Conservation (phyloP, 139 green algal species). For the Chlorella sorokiniana region DNA sequence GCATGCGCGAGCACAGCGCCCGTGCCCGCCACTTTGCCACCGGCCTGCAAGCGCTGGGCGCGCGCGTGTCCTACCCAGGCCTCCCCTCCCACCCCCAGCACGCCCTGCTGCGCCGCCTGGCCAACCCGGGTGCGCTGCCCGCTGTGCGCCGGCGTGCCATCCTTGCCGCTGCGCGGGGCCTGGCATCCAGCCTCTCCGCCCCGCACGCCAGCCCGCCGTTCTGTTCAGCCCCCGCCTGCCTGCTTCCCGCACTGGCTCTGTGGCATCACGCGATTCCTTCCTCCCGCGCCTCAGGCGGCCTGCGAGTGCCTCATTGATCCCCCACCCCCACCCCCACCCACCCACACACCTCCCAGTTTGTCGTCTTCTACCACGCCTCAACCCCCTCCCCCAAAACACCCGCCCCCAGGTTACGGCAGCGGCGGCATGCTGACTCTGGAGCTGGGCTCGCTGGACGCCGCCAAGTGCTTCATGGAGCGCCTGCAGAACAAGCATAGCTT, state of each 20-base stretch:
- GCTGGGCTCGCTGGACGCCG: slow-evolving; percentile 43
- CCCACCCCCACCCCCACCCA: no score
- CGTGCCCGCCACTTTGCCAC: slow-evolving; percentile 51
- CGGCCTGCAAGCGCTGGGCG: slow-evolving; percentile 51
- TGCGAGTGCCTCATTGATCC: no score
- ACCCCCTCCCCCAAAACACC: background rate
- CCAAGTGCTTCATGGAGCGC: slow-evolving; percentile 69
- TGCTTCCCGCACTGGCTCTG: no score
- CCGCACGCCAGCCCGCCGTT: no score
- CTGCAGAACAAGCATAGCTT: slow-evolving; percentile 78
- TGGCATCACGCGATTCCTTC: no score
- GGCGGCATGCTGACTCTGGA: slow-evolving; percentile 76
- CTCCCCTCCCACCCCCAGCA: slow-evolving; percentile 67
- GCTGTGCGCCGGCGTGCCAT: background rate
- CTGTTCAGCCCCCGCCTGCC: no score
- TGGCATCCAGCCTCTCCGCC: no score
- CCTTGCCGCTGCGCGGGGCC: background rate
- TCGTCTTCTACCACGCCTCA: no score
- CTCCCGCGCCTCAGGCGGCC: no score
- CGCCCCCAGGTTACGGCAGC: slow-evolving; percentile 60
- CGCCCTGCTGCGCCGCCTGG: slow-evolving; percentile 46
- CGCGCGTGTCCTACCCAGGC: slow-evolving; percentile 69
- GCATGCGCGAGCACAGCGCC: slow-evolving; percentile 70
- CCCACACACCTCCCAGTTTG: no score
- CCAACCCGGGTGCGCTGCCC: slow-evolving; percentile 44